These are phyloP conservation scores for Russula virescens DNA, from an alignment of 768 basidiomycete species.

Conservation along the genomic window DNA sequence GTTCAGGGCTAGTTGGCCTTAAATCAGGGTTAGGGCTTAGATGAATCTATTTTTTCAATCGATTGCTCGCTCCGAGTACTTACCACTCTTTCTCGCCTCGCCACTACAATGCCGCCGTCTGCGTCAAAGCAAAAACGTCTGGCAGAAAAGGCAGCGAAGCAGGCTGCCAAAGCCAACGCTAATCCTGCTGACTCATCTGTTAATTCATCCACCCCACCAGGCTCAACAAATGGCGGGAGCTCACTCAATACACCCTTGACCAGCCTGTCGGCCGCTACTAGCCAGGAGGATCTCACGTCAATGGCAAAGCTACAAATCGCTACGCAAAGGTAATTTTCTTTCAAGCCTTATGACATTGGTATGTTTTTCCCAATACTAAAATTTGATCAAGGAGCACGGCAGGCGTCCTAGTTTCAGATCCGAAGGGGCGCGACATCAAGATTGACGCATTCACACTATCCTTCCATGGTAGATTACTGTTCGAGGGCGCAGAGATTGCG, in stretches of 20 bases:
- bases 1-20: background rate
- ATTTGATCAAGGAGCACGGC: slow-evolving; percentile 64
- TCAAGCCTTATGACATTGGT: background rate
- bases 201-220: slow-evolving; percentile 54
- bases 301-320: slow-evolving; percentile 90
- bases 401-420: slow-evolving; percentile 90
- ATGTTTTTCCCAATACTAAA: slow-evolving; percentile 5
- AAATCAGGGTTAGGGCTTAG: slow-evolving; percentile 20
- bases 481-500: slow-evolving; percentile 64
- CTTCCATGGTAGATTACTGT: slow-evolving; percentile 88
- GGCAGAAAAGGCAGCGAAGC: slow-evolving; percentile 88
- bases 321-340: slow-evolving; percentile 62
- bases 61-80: background rate
- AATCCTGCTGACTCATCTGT: slow-evolving; percentile 42
- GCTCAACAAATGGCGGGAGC: slow-evolving; percentile 54
- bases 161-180: slow-evolving; percentile 50
- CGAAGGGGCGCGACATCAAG: slow-evolving; percentile 93
- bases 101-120: slow-evolving; percentile 57
- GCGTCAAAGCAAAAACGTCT: slow-evolving; percentile 89
- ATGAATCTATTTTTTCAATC: slow-evolving; percentile 7
- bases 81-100: background rate
- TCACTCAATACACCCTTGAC: slow-evolving; percentile 75
- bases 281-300: slow-evolving; percentile 69
- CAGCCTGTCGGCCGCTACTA: slow-evolving; percentile 70
- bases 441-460: slow-evolving; percentile 93